Percentiles rank a stretch among this genome's conserved stretches.
Evolutionary conservation across 1,284 basidiomycete species (phyloP).

Genomic region (Microbotryum saponariae): DNA sequence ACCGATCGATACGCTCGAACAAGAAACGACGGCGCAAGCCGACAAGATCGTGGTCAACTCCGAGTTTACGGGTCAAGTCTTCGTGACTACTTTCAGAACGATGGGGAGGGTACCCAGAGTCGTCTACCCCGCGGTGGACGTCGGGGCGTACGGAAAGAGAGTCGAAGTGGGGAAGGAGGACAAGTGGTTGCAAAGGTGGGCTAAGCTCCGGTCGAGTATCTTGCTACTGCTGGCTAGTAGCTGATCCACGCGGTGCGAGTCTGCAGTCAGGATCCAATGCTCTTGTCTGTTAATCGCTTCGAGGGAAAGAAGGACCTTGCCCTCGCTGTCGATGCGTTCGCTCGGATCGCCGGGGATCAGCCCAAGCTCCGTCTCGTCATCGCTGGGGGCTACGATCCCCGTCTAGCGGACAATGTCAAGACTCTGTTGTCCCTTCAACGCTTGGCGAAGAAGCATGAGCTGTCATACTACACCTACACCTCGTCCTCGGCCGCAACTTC

Average conservation of each 20-base stretch:
- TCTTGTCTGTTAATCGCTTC: constrained; percentile 89
- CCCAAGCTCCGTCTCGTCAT: constrained; percentile 53
- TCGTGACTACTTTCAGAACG: constrained; percentile 65
- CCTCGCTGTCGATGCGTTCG: constrained; percentile 74
- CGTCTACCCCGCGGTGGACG: constrained; percentile 59
- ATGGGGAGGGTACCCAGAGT: constrained; percentile 60
- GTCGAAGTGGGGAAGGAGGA: constrained; percentile 9
- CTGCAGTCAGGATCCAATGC: constrained; percentile 59
- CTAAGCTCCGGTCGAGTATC: too few relatives aligned
- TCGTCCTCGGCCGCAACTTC: constrained; percentile 35
- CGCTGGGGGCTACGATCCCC: constrained; percentile 65
- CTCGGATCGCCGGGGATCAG: constrained; percentile 35
- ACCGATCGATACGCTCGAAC: constrained; percentile 86
- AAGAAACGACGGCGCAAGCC: constrained; percentile 82
- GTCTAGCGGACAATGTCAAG: constrained; percentile 60
- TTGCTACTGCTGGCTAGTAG: background rate
- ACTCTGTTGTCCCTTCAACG: constrained; percentile 56
- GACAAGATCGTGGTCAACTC: constrained; percentile 91
- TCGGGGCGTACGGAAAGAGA: constrained; percentile 11
- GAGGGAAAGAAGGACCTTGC: constrained; percentile 89
- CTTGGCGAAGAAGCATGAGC: constrained; percentile 47
- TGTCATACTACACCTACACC: constrained; percentile 47
- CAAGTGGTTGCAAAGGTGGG: constrained; percentile 21
- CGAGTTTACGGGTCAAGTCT: constrained; percentile 73
- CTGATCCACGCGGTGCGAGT: background rate